Percentiles rank a stretch among this genome's conserved stretches.
Conservation (phyloP, 2,329 filamentous ascomycete species). For the Nigrograna mackinnonii region DNA sequence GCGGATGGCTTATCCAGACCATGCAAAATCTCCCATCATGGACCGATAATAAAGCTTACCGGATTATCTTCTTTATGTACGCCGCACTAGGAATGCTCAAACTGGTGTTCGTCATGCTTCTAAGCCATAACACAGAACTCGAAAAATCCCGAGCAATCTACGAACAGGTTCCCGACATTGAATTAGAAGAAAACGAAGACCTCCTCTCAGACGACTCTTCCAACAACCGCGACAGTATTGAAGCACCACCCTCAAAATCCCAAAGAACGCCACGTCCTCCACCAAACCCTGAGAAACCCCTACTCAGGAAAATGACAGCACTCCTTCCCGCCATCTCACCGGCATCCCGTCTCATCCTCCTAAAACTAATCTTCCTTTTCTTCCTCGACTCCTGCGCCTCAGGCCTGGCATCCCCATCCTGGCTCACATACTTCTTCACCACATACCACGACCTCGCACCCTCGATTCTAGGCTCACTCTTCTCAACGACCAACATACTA, state of each 20-base stretch:
- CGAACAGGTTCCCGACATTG: slow-evolving; percentile 9
- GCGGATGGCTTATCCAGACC: slow-evolving; percentile 34
- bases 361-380: no score
- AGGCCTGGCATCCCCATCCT: no score
- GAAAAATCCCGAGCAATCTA: slow-evolving; percentile 3
- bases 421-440: no score
- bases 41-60: slow-evolving; percentile 29
- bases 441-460: no score
- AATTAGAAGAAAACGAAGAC: slow-evolving; percentile 24
- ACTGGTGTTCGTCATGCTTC: slow-evolving; percentile 25
- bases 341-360: no score
- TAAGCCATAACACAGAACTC: slow-evolving; percentile 36
- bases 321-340: no score
- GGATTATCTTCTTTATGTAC: slow-evolving; percentile 39
- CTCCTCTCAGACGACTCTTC: slow-evolving; percentile 6
- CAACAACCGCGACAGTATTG: not conserved
- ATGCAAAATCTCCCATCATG: slow-evolving; percentile 21
- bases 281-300: slow-evolving; percentile 53
- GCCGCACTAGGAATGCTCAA: slow-evolving; percentile 37
- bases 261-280: slow-evolving; percentile 53
- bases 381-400: no score
- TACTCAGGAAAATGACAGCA: slow-evolving; percentile 50
- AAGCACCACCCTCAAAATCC: not conserved
- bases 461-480: no score
- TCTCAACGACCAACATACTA: no score